Evolutionary conservation across 2,329 filamentous ascomycete genomes (phyloP), one percentile per base, ranked within the genome.

Genomic region (Verruconis gallopava): DNA sequence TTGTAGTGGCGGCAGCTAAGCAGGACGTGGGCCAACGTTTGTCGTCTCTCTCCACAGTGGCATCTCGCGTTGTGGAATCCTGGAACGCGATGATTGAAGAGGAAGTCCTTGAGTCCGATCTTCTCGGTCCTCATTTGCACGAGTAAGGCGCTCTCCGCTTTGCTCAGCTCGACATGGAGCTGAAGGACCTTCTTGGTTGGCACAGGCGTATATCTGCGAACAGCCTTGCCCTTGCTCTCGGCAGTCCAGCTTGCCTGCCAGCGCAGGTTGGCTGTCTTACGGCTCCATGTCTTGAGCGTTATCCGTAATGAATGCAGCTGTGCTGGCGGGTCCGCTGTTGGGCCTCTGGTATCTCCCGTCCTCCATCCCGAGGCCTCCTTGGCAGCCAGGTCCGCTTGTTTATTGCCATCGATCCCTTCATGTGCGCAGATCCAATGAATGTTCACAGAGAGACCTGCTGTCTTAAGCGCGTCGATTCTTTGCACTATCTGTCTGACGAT

Each of bases 21-120:
- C 22, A 58, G 45, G 44, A 59, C 45, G 41, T 59, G 51, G 18
- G 46, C 49, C 37, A 58, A 48, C 12, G 50, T 56, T 47, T 57
- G 49, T 6, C 14, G 44, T 42, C 53, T 47, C 18, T 54, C 40
- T 9, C 37, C 11, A 17, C 33, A 38, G 38, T 51, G 45, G 45
- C 49, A 59, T 44, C 53, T 21, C n/a, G n/a, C n/a, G n/a, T n/a
- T n/a, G n/a, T n/a, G n/a, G n/a, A n/a, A n/a, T n/a, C n/a, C n/a
- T n/a, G 54, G 50, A 42, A 53, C 53, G 42, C 56, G 51, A 38
- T 56, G 56, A 36, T 37, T 28, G 39, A 56, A 46, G 46, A 57
- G 53, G 44, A 57, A 58, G 2, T 44, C 49, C 11, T 47, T 47
- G 12, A 53, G 44, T n/a, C n/a, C n/a, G n/a, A n/a, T n/a, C n/a